A percentile compares a stretch with the other conserved stretches of the same genome.
Conservation (phyloP, 768 basidiomycete genomes). For the Porphyrellus cyaneotinctus region DNA sequence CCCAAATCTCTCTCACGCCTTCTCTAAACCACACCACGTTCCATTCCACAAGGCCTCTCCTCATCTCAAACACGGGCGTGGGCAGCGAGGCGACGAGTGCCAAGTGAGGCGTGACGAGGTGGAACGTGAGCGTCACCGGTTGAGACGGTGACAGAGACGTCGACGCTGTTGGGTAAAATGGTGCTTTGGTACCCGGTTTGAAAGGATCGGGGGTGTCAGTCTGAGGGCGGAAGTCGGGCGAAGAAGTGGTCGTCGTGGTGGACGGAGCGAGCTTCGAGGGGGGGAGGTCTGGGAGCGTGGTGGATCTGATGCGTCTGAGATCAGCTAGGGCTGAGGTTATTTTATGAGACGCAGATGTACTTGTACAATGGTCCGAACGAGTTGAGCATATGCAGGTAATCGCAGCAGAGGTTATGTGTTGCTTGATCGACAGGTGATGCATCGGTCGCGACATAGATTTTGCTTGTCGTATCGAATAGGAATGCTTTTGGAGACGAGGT, state of each 20-base stretch:
- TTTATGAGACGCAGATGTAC: constrained; percentile 36
- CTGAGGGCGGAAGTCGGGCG: neutral
- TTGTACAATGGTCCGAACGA: constrained; percentile 84
- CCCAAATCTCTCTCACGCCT: constrained; percentile 78
- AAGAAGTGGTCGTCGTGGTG: neutral
- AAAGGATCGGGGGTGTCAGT: constrained; percentile 3
- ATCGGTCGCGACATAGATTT: constrained; percentile 92
- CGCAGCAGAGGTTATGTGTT: constrained; percentile 85
- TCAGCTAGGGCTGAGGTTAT: neutral
- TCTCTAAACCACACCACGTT: constrained; percentile 84
- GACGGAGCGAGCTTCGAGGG: neutral
- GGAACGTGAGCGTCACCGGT: constrained; percentile 78
- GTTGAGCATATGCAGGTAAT: constrained; percentile 84
- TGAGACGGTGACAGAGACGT: constrained; percentile 54
- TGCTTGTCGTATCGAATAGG: constrained; percentile 80
- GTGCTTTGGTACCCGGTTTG: constrained; percentile 34
- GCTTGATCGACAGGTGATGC: constrained; percentile 86
- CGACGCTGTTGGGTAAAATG: constrained; percentile 68
- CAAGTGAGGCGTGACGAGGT: constrained; percentile 70
- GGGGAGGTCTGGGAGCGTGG: constrained; percentile 5
- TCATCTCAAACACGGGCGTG: constrained; percentile 65
- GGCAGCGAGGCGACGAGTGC: constrained; percentile 71
- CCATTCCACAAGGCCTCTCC: constrained; percentile 76
- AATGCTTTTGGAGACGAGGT: constrained; percentile 93
- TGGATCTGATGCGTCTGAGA: constrained; percentile 17